Base-by-base conservation (phyloP, 257 asterid species). In the Vinca minor region DNA sequence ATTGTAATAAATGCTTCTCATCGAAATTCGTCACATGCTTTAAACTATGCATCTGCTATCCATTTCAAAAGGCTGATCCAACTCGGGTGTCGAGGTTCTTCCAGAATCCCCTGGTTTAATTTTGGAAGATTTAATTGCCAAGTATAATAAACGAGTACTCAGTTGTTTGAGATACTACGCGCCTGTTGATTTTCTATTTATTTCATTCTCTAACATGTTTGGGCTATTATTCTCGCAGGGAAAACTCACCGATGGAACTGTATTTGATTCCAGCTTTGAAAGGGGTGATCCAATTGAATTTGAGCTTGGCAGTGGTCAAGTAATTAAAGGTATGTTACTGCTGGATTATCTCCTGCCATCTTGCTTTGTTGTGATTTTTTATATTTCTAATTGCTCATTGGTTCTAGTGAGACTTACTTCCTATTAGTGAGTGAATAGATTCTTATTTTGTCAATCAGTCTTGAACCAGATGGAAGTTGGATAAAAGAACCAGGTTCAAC, bases 241-340 rank as follows among this genome's bases (percentile, higher is more conserved):
- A 63, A 79, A 81, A 76, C 96, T 93, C 75, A 93, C 96, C 0
- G 99, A 93, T 81, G 99, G 97, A 67, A 85, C 97, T 50, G 96
- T 87, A 62, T 93, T 93, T 41, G 99, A 93, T 75, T 89, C 99
- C 66, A 93, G 99, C 82, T 89, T 75, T 54, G 97, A 87, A 69
- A 85, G 97, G 77, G 89, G 94, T 63, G 99, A 93, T 57, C 97
- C 99, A 54, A 83, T 93, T 76, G 92, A 87, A 49, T 93, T 93
- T 64, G 83, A 81, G 81, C 97, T 93, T 65, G 99, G 99, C 64
- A 64, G 79, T 67, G 99, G 97, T 67, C 95, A 89, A 75, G 99
- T 93, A 48, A 93, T 93, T 69, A 87, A 89, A 86, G 99, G 99
- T 89, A 41, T 52, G 69, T 67, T n/a, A 15, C 23, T 48, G n/a